Base-by-base conservation (phyloP, 2,329 filamentous ascomycete species). In the Torrubiella hemipterigena region DNA sequence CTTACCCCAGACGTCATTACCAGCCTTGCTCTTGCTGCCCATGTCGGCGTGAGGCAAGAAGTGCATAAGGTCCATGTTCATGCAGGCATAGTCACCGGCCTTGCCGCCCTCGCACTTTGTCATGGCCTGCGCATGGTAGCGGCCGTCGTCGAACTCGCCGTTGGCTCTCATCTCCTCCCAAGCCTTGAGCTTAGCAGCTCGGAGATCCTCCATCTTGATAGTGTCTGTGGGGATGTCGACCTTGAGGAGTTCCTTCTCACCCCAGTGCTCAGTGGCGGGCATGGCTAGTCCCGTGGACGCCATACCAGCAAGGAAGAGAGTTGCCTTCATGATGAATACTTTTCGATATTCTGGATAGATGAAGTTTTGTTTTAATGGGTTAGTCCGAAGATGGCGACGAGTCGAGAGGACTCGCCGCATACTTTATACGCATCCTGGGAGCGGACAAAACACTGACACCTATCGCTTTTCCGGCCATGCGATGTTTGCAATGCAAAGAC, bases 1-100 rank as follows among this genome's bases (percentile, higher is more conserved):
- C 33, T 24, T 30, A 36, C 38, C 65, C 57, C 52, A 56, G 26
- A 55, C 38, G 35, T 56, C 53, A 40, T 56, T 56, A 30, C 56
- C 56, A 16, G 49, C 43, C 9, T 55, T 46, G 10, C 53, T 55
- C 13, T 35, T 38, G 29, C 50, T 53, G 18, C 52, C 51, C 45
- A 61, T 43, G 23, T 54, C 48, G 17, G 51, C 46, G 36, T 62
- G 58, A 23, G 48, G 46, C 23, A 60, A 36, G 42, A 59, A 60
- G 30, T 48, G 52, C 31, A 49, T 43, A 22, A 60, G 38, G 34
- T 62, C 56, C 32, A 60, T 43, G 26, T 55, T 56, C 10, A 47
- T 47, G 44, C 55, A 58, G 6, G 39, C 37, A 34, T 56, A 55
- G 27, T 51, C 52, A 24, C 51, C 53, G 7, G 51, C 45, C 38